phyloP scores from a whole-genome alignment of 495 filamentous ascomycete genomes.

The Tetracladium setigerum region DNA sequence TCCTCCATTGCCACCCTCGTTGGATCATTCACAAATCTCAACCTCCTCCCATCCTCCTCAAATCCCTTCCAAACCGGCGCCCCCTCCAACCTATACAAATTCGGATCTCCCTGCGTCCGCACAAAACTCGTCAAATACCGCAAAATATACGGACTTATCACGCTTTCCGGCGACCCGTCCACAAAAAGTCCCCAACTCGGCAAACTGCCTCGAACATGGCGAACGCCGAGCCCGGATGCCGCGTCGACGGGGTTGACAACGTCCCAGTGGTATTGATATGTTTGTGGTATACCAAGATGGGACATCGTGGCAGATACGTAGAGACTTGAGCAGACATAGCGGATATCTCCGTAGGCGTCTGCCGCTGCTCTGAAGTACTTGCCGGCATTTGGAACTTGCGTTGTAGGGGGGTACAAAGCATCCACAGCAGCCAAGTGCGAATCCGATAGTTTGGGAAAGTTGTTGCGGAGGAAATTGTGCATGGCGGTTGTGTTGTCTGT shows the following conservation, averaged over 20 bases:
- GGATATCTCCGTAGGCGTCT: constrained; percentile 61
- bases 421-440: constrained; percentile 49
- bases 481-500: constrained; percentile 37
- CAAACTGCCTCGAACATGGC: constrained; percentile 53
- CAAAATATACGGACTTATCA: constrained; percentile 43
- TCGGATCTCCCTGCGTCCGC: constrained; percentile 49
- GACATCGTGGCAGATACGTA: constrained; percentile 42
- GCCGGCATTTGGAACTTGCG: constrained; percentile 33
- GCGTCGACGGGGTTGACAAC: constrained; percentile 45
- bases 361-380: constrained; percentile 53
- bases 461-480: constrained; percentile 50
- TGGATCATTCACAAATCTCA: constrained; percentile 47
- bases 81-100: constrained; percentile 35
- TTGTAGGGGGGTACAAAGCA: constrained; percentile 44
- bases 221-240: constrained; percentile 47
- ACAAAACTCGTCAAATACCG: constrained; percentile 67
- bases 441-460: constrained; percentile 52
- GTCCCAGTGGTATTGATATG: constrained; percentile 56
- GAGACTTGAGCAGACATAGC: constrained; percentile 65
- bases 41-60: constrained; percentile 27
- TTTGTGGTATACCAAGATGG: constrained; percentile 26
- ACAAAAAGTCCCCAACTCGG: constrained; percentile 48
- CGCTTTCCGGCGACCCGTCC: constrained; percentile 25
- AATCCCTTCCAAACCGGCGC: constrained; percentile 37
- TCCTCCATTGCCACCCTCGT: constrained; percentile 46